Evolutionary conservation across 1,284 basidiomycete species (phyloP).

Genomic region (Puccinia coronata): DNA sequence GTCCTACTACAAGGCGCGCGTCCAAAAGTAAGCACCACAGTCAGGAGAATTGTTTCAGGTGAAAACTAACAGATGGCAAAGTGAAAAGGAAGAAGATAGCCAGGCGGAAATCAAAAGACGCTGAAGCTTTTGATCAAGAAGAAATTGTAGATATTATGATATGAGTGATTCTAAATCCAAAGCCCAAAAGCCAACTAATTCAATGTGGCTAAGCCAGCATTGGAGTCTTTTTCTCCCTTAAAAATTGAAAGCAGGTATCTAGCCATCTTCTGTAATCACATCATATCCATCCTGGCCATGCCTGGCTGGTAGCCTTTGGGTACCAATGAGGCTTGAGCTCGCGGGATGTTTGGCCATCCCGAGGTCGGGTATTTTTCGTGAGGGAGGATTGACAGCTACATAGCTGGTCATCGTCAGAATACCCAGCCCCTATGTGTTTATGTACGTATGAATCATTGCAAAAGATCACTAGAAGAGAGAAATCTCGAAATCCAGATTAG

Average conservation of each 20-base stretch:
- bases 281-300: background rate
- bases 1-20: background rate
- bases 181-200: background rate
- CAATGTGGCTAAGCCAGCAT: background rate
- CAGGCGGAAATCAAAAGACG: background rate
- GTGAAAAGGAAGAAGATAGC: background rate
- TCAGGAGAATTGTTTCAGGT: background rate
- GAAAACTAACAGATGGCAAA: too few species aligned
- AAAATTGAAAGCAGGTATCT: background rate
- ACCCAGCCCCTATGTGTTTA: slow-evolving; percentile 16
- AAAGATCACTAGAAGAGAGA: slow-evolving; percentile 36
- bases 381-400: slow-evolving; percentile 10
- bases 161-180: background rate
- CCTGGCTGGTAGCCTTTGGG: background rate
- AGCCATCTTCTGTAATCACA: background rate
- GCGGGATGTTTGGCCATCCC: slow-evolving; percentile 20
- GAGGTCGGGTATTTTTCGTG: slow-evolving; percentile 1
- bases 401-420: slow-evolving; percentile 13
- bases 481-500: slow-evolving; percentile 5
- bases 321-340: background rate
- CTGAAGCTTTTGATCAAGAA: background rate
- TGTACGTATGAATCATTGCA: slow-evolving; percentile 20
- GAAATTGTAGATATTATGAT: background rate
- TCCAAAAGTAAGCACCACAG: background rate
- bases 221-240: background rate